Percentiles rank a stretch among this genome's conserved stretches.
Evolutionary conservation across 2,329 filamentous ascomycete species (phyloP).

Genomic region (Fonsecaea multimorphosa): DNA sequence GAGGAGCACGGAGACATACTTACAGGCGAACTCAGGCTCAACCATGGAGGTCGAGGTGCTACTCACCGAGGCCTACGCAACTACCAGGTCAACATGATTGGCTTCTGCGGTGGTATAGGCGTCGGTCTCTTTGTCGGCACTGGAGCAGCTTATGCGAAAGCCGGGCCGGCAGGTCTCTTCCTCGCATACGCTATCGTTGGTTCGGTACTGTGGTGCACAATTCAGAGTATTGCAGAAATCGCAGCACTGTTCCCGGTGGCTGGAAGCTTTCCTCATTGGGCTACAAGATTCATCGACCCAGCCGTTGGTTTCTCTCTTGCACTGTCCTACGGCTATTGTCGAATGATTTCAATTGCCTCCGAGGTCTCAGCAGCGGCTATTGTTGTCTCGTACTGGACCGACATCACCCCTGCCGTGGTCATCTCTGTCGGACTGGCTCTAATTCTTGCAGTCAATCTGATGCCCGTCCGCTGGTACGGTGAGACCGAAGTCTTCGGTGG

Average conservation of each 20-base stretch:
- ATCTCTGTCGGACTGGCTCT: conserved; percentile 42
- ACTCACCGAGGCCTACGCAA: conserved; percentile 46
- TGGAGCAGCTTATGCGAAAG: conserved; percentile 69
- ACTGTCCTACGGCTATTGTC: conserved; percentile 53
- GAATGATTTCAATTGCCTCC: conserved; percentile 49
- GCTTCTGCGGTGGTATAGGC: conserved; percentile 48
- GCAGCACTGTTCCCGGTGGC: conserved; percentile 61
- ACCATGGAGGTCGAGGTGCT: conserved; percentile 44
- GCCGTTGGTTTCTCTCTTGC: conserved; percentile 60
- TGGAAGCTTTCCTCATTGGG: conserved; percentile 59
- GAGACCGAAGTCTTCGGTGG: conserved; percentile 45
- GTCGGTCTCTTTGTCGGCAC: conserved; percentile 88
- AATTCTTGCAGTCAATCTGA: conserved; percentile 33
- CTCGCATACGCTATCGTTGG: conserved; percentile 47
- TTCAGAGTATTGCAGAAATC: conserved; percentile 62
- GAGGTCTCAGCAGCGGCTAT: conserved; percentile 56
- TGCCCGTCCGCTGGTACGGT: conserved; percentile 45
- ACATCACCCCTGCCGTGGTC: conserved; percentile 33
- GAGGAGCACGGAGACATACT: neutral
- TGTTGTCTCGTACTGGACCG: conserved; percentile 52
- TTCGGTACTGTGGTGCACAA: conserved; percentile 50
- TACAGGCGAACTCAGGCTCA: conserved; percentile 42
- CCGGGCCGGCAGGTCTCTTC: conserved; percentile 62
- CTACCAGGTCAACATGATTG: conserved; percentile 42
- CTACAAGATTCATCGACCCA: conserved; percentile 61